Base-by-base conservation (phyloP, 2,329 filamentous ascomycete species). In the Peltaster fructicola region DNA sequence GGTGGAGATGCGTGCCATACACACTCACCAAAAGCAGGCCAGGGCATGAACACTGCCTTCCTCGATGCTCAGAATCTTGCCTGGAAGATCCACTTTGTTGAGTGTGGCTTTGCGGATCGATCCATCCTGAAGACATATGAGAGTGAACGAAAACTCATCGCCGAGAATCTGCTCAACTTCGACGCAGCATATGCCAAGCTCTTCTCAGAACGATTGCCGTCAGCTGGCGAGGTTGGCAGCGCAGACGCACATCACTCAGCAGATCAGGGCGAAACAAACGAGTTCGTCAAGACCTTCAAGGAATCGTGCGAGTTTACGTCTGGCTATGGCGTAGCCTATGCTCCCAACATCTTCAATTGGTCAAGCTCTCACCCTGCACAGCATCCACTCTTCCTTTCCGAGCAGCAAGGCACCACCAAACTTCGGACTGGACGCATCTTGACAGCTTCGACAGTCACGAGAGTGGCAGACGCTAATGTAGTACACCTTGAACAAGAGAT, bases 11-110 rank as follows among this genome's bases (percentile, higher is more conserved):
- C 60, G 33, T 72, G 67, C 50, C 68, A 73, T 45, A 73, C 68
- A 3, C 68, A 73, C 46, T 50, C 45, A 27, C 68, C 68, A 27
- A 73, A 73, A 48, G 68, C 68, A 8, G 68, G 68, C 9, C 68
- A 73, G 40, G 68, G 68, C 29, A 72, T 66, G 63, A 67, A 67
- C 52, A 67, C 65, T 35, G 59, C 66, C 12, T 65, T 65, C 51
- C 50, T 63, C 23, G 59, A 63, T 40, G 81, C 81, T 1, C 68
- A 81, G 31, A 95, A 93, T 50, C 61, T 95, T 19, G 84, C 84
- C 6, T 95, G 84, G 84, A 95, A 95, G 57, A 78, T 93, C 25
- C 84, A 92, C 46, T 72, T 78, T 17, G 85, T 93, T 7, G 82
- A 92, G 47, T 63, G 65, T 14, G 81, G 81, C 8, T 79, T 91